Base-by-base conservation (phyloP, 2,329 filamentous ascomycete genomes). In the Diaporthe caulivora region DNA sequence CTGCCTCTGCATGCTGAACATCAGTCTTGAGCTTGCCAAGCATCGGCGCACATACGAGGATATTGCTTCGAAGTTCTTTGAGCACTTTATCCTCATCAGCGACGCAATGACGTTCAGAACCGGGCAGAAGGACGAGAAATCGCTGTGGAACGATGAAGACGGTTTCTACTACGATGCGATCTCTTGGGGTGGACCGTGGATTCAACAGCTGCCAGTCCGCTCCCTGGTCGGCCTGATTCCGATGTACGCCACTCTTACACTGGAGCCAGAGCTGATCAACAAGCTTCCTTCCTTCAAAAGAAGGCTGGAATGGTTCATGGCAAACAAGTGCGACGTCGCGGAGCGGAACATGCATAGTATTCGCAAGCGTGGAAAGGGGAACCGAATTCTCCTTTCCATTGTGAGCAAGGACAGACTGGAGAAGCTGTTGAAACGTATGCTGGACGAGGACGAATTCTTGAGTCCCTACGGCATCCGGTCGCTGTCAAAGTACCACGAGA, bases 91-190 rank as follows among this genome's bases (percentile, higher is more conserved):
- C 80, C 92, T 98, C 82, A 98, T 98, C 82, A 97, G 95, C 80
- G 97, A 98, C 84, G 97, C 96, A 73, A 98, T 98, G 96, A 95
- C 93, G 0, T 95, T 93, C 88, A 93, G 88, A 84, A 90, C 88
- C 78, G 94, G 85, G 78, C 88, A 83, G 84, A 92, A 84, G 85
- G 92, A 86, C 80, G 94, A 97, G 79, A 91, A 94, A 80, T 97
- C 95, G 44, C 86, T 98, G 10, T 98, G 96, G 96, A 98, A 98
- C 80, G 95, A 98, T 37, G 90, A 97, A 76, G 96, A 98, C 82
- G 95, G 94, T 72, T 98, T 98, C 87, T 98, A 98, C 88, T 98
- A 98, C 81, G 96, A 98, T 84, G 96, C 96, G 34, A 98, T 98
- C 76, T 97, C 95, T 1, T 98, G 95, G 91, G 96, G 96, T 65